A percentile compares a stretch with the other conserved stretches of the same genome.
Conservation (phyloP, 2,329 filamentous ascomycete genomes). For the Trichoderma pleuroti region DNA sequence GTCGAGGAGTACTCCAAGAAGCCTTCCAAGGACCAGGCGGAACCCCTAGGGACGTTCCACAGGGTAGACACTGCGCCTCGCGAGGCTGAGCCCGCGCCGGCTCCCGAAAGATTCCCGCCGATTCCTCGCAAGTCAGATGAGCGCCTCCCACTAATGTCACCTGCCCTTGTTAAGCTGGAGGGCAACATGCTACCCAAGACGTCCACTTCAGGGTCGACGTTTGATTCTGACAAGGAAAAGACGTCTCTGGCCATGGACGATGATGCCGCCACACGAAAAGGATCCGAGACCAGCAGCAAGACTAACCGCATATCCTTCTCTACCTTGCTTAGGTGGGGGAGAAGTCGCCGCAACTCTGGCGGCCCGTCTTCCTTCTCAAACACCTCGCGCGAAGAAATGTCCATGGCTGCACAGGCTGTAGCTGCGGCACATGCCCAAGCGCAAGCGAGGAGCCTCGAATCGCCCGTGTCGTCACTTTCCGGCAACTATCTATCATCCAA, state of each 20-base stretch:
- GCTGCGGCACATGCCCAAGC: slow-evolving; percentile 32
- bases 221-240: slow-evolving; percentile 40
- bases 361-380: slow-evolving; percentile 82
- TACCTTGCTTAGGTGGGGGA: slow-evolving; percentile 71
- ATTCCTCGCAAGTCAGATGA: slow-evolving; percentile 22
- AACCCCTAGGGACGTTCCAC: slow-evolving; percentile 31
- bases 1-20: slow-evolving; percentile 18
- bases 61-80: slow-evolving; percentile 27
- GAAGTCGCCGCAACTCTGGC: slow-evolving; percentile 53
- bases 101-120: neutral
- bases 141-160: slow-evolving; percentile 24
- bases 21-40: slow-evolving; percentile 13
- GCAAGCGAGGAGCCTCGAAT: slow-evolving; percentile 20
- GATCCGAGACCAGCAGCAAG: slow-evolving; percentile 52
- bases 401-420: slow-evolving; percentile 30
- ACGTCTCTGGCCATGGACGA: slow-evolving; percentile 40
- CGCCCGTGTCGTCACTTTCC: slow-evolving; percentile 7
- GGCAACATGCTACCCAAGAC: slow-evolving; percentile 46
- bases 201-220: slow-evolving; percentile 49
- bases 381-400: slow-evolving; percentile 83
- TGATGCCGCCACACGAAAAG: slow-evolving; percentile 49
- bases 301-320: slow-evolving; percentile 56
- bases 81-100: slow-evolving; percentile 8
- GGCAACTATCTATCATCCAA: slow-evolving; percentile 33
- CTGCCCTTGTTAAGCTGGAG: slow-evolving; percentile 27